Base-by-base conservation (phyloP, 2,329 filamentous ascomycete genomes). In the Alternaria metachromatica region DNA sequence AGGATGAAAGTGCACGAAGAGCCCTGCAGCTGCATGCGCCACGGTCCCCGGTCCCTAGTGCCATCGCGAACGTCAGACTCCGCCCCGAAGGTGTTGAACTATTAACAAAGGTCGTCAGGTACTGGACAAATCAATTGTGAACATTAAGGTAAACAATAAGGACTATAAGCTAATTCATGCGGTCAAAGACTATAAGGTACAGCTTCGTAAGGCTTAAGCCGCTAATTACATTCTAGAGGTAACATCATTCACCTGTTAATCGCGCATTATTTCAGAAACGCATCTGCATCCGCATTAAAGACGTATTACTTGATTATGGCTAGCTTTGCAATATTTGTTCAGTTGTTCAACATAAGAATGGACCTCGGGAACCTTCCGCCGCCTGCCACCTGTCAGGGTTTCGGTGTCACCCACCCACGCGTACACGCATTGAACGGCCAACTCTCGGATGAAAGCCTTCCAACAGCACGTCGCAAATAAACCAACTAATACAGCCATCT, bases 21-120 rank as follows among this genome's bases (percentile, higher is more conserved):
- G 59, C 65, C 67, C 65, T 66, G 65, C 63, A 66, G 51, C 62
- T 51, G 69, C 70, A 72, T 68, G 66, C 55, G 55, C 55, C 45
- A 46, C 55, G 20, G 63, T 50, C 49, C 67, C 63, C 57, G 37
- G 37, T 41, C 37, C 37, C 37, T 41, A 41, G 37, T 41, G 50
- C 56, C 45, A 55, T 62, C 49, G 58, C 58, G 11, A 45, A 44
- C 53, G n/a, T 55, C 59, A 54, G 44, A 44, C 46, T 37, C 23
- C 45, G 28, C 18, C 12, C 26, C 33, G 18, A 9, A 18, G 21
- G 33, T 7, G 28, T 23, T 37, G 46, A 53, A 58, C 1, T n/a
- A 41, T 11, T n/a, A 41, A 41, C 37, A 41, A 41, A 41, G 37
- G 37, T 41, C 15, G 37, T 18, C 37, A 18, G 5, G 2, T 41